Percentiles rank a stretch among this genome's conserved stretches.
phyloP scores from a whole-genome alignment of 495 filamentous ascomycete species.

The Sordaria brevicollis region DNA sequence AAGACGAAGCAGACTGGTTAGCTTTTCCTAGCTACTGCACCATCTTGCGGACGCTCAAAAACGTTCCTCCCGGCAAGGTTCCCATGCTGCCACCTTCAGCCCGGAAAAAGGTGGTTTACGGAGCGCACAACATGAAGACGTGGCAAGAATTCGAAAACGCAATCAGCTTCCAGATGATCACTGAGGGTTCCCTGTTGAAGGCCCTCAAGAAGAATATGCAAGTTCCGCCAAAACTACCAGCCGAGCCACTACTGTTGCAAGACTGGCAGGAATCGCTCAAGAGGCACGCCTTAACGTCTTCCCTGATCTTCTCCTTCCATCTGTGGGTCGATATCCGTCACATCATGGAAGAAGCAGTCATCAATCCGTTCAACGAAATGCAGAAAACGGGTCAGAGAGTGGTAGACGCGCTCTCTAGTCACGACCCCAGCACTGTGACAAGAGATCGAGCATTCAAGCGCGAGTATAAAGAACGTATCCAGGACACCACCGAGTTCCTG shows the following conservation, averaged over 20 bases:
- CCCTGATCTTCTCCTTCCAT: constrained; percentile 15
- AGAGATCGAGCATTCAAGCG: constrained; percentile 6
- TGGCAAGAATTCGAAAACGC: constrained; percentile 6
- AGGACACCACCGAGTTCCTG: constrained; percentile 11
- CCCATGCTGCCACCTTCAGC: constrained; percentile 8
- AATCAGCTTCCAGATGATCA: constrained; percentile 9
- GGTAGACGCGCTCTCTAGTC: background rate
- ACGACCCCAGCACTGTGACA: background rate
- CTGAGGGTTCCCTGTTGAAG: constrained; percentile 12
- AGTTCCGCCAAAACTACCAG: constrained; percentile 3
- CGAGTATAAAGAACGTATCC: constrained; percentile 3
- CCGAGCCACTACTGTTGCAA: constrained; percentile 13
- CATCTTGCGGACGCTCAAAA: background rate
- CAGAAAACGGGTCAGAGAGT: constrained; percentile 6
- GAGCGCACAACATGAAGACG: constrained; percentile 1
- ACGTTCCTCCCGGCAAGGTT: constrained; percentile 10
- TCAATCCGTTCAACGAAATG: constrained; percentile 10
- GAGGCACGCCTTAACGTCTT: background rate
- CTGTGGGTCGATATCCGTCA: constrained; percentile 20
- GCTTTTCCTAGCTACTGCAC: constrained; percentile 5
- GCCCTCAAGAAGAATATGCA: constrained; percentile 8
- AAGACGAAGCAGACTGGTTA: constrained; percentile 16
- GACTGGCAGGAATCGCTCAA: constrained; percentile 9
- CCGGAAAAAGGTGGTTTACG: constrained; percentile 9
- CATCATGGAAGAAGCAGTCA: constrained; percentile 15